Conservation (phyloP, 768 basidiomycete species). For the Auricularia cornea region DNA sequence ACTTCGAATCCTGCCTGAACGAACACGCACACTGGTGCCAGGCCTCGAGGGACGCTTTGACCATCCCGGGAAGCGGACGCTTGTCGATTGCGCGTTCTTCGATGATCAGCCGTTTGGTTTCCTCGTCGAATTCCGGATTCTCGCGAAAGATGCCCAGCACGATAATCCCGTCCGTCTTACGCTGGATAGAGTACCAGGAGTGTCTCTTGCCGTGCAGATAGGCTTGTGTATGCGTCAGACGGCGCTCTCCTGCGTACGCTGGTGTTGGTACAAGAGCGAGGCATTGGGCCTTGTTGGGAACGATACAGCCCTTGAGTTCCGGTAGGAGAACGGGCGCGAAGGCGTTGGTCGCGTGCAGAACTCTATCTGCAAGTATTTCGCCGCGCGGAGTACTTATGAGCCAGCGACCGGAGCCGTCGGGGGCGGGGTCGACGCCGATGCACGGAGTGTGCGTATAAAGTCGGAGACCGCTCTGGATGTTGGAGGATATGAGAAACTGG, state of each 20-base stretch:
- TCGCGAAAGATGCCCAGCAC: constrained; percentile 17
- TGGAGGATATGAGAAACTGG: not conserved
- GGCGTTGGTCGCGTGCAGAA: not conserved
- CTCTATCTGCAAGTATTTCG: not conserved
- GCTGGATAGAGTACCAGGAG: constrained; percentile 20
- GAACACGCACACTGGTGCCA: constrained; percentile 15
- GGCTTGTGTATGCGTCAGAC: constrained; percentile 14
- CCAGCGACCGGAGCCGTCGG: not conserved
- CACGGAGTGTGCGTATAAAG: not conserved
- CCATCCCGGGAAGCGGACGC: not conserved
- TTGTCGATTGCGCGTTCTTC: not conserved
- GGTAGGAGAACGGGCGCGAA: constrained; percentile 11
- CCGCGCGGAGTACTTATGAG: not conserved
- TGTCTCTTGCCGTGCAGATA: constrained; percentile 1
- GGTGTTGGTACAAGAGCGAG: constrained; percentile 16
- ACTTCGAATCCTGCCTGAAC: constrained; percentile 12
- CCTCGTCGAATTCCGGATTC: constrained; percentile 9
- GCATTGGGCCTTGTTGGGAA: constrained; percentile 43
- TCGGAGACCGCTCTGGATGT: not conserved
- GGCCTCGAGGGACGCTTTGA: constrained; percentile 6
- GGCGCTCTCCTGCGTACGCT: constrained; percentile 13
- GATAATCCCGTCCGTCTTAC: constrained; percentile 16
- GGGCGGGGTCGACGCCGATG: not conserved
- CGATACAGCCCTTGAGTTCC: constrained; percentile 50
- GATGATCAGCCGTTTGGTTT: not conserved